Conservation (phyloP, 768 basidiomycete species). For the Pleurotus citrinopileatus region DNA sequence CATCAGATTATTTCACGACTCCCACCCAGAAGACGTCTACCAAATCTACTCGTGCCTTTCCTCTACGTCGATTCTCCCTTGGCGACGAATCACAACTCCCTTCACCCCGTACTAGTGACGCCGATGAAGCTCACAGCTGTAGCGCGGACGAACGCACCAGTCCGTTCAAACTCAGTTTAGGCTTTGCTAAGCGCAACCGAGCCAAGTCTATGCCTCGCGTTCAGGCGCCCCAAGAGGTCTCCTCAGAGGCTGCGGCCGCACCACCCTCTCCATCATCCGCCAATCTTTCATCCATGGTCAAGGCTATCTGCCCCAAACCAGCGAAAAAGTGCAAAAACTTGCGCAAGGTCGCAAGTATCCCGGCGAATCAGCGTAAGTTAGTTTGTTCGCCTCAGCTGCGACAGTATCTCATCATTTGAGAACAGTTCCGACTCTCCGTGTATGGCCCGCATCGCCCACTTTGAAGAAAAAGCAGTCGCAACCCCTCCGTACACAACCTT, state of each 20-base stretch:
- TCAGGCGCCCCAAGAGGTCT: neutral
- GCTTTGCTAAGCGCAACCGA: neutral
- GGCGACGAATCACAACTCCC: neutral
- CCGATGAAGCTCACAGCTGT: neutral
- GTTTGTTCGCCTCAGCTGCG: too few relatives aligned
- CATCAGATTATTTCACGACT: neutral
- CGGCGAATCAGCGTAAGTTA: neutral
- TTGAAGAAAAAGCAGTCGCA: constrained; percentile 34
- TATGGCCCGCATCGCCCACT: constrained; percentile 9
- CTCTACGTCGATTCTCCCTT: neutral
- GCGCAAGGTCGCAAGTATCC: neutral
- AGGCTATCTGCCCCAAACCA: neutral
- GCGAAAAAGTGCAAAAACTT: neutral
- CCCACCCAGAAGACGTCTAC: neutral
- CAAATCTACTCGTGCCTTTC: neutral
- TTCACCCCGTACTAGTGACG: neutral
- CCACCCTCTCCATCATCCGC: neutral
- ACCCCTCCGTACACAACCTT: constrained; percentile 51
- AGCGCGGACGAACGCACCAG: constrained; percentile 1
- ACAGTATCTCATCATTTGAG: neutral
- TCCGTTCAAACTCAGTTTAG: neutral
- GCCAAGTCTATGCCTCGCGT: constrained; percentile 2
- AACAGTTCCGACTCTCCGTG: neutral
- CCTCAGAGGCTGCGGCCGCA: too few relatives aligned
- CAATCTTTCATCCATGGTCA: neutral